Evolutionary conservation across 2,329 filamentous ascomycete species (phyloP).

Genomic region (Fusarium sp.): DNA sequence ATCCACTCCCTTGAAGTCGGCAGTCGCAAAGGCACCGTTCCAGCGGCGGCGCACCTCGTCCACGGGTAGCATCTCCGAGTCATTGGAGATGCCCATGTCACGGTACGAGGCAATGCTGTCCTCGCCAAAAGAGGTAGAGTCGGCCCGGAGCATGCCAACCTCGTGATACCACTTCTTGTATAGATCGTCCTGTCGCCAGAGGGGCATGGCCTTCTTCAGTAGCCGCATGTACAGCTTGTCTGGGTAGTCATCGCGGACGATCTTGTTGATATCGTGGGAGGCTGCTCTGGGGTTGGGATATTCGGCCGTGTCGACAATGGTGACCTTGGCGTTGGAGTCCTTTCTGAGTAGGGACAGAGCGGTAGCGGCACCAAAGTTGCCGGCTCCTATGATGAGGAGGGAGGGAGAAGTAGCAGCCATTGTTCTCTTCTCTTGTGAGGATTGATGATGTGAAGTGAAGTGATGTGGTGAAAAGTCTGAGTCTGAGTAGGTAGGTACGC

Average conservation of each 20-base stretch:
- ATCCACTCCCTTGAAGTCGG: slow-evolving; percentile 65
- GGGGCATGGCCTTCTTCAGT: slow-evolving; percentile 53
- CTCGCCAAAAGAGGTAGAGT: slow-evolving; percentile 55
- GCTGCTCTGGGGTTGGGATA: slow-evolving; percentile 53
- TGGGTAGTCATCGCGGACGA: slow-evolving; percentile 55
- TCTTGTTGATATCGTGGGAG: slow-evolving; percentile 61
- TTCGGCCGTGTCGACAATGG: slow-evolving; percentile 49
- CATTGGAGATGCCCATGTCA: slow-evolving; percentile 52
- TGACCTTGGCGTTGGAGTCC: slow-evolving; percentile 42
- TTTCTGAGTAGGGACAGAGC: slow-evolving; percentile 49
- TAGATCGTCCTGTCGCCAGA: slow-evolving; percentile 57
- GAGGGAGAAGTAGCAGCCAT: slow-evolving; percentile 26
- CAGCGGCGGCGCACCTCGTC: slow-evolving; percentile 65
- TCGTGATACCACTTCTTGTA: slow-evolving; percentile 66
- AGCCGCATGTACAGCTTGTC: slow-evolving; percentile 54
- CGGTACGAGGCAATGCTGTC: slow-evolving; percentile 54
- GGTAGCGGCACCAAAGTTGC: slow-evolving; percentile 57
- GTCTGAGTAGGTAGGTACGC: slow-evolving; percentile 3
- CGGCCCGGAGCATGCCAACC: slow-evolving; percentile 63
- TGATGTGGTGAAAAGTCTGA: background rate
- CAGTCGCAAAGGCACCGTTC: slow-evolving; percentile 66
- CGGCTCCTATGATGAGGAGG: slow-evolving; percentile 55
- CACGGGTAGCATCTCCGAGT: slow-evolving; percentile 54
- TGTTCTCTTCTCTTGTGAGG: slow-evolving; percentile 2
- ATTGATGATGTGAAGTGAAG: background rate